Evolutionary conservation across 2,329 filamentous ascomycete genomes (phyloP).

Genomic region (Colletotrichum tropicicola): DNA sequence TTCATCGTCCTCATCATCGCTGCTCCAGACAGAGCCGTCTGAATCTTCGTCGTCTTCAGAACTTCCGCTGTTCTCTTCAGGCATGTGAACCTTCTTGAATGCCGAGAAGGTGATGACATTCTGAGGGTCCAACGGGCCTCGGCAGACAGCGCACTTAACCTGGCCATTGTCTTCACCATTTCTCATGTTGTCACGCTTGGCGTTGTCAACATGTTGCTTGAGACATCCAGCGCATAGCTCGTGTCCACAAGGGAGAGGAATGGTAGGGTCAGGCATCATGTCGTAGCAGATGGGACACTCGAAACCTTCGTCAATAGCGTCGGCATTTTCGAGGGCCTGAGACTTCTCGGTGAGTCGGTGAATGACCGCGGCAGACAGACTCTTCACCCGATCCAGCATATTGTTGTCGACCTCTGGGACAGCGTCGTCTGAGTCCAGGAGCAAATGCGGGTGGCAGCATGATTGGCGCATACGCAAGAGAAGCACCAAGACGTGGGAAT

Average conservation of each 20-base stretch:
- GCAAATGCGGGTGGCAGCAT: conserved; percentile 81
- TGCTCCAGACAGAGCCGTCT: conserved; percentile 41
- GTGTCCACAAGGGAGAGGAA: conserved; percentile 89
- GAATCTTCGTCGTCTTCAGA: conserved; percentile 43
- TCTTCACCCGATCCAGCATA: conserved; percentile 69
- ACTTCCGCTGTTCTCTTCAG: conserved; percentile 49
- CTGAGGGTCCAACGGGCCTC: conserved; percentile 70
- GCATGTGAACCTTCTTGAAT: conserved; percentile 79
- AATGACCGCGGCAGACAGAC: conserved; percentile 68
- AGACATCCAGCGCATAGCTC: conserved; percentile 82
- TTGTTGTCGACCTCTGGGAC: conserved; percentile 54
- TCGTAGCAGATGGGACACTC: conserved; percentile 89
- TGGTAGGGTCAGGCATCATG: conserved; percentile 72
- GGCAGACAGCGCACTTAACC: conserved; percentile 80
- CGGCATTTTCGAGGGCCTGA: conserved; percentile 40
- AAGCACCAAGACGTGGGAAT: conserved; percentile 82
- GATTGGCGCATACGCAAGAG: conserved; percentile 83
- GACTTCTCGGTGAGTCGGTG: conserved; percentile 62
- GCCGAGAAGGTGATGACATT: conserved; percentile 78
- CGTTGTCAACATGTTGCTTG: conserved; percentile 70
- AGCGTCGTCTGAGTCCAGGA: conserved; percentile 53
- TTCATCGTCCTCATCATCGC: conserved; percentile 42
- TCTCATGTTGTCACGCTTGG: conserved; percentile 61
- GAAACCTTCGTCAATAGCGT: conserved; percentile 57
- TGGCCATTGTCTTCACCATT: conserved; percentile 66